Evolutionary conservation across 1,284 basidiomycete genomes (phyloP), one percentile per base, ranked within the genome.

Genomic region (Cryptococcus amylolentus): DNA sequence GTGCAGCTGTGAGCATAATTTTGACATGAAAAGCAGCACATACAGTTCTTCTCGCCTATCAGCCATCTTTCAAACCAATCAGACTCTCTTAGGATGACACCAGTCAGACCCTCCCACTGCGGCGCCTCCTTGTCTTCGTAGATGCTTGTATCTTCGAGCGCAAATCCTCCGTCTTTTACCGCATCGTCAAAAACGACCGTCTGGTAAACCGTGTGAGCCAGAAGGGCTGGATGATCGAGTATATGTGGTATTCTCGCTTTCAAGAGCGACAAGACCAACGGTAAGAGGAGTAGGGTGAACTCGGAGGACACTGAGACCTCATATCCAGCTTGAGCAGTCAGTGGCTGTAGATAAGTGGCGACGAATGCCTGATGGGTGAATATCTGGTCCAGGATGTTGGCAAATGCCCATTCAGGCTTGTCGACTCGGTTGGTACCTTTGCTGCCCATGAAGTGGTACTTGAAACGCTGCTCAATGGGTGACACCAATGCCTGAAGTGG

Each of bases 381-480:
- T 37, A 85, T 82, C 53, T 87, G 82, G 66, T 96, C 91, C 28
- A 90, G 80, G 16, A 98, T 82, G 73, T 97, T 90, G 3, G 90
- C 88, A 67, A 98, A 89, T 67, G 90, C 97, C 91, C 95, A 98
- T 75, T 98, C 96, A 1, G 95, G 95, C 89, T 96, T 98, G 79
- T 98, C 95, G 6, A 95, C 77, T 48, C 91, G 83, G 75, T 97
- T 98, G 0, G 95, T 98, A 60, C 86, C 84, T 38, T 91, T 81
- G 13, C 84, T 81, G 0, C 89, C 86, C 61, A 97, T 92, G 67
- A 98, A 98, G 70, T 99, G 96, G 73, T 89, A 99, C 66, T 88
- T 90, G 81, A 98, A 98, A 23, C 95, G 84, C 47, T 92, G 78
- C 2, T 88, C 82, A 48, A 98, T 82, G 0, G 93, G 90, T 55